Conservation (phyloP, 768 basidiomycete species). For the Lyophyllum decastes region DNA sequence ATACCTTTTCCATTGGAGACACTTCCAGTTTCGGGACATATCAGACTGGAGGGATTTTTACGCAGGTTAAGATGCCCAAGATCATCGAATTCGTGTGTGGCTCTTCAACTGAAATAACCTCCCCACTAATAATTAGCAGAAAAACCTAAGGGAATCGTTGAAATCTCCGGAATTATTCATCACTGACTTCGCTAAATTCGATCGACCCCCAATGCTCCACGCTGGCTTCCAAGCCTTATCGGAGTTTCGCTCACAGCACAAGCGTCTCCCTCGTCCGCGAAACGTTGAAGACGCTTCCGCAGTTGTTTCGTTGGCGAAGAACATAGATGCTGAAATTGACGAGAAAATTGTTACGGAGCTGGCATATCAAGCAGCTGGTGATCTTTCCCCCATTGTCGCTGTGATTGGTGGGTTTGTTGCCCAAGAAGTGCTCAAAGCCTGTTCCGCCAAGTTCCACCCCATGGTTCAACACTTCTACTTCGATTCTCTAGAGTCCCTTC, state of each 20-base stretch:
- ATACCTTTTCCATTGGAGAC: conserved; percentile 96
- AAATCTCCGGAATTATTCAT: conserved; percentile 84
- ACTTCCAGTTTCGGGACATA: conserved; percentile 79
- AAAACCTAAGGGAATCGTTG: conserved; percentile 88
- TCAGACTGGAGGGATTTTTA: conserved; percentile 89
- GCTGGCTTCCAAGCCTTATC: conserved; percentile 94
- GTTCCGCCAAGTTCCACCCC: conserved; percentile 97
- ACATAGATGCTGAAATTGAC: conserved; percentile 71
- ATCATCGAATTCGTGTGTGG: conserved; percentile 85
- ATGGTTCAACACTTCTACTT: conserved; percentile 95
- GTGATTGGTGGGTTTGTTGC: conserved; percentile 98
- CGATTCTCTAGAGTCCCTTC: conserved; percentile 95
- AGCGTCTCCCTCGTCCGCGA: conserved; percentile 78
- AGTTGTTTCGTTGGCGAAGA: conserved; percentile 78
- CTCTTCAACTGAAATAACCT: background rate
- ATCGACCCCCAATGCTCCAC: conserved; percentile 88
- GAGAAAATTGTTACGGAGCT: conserved; percentile 84
- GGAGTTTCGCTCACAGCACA: conserved; percentile 63
- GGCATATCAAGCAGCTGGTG: conserved; percentile 89
- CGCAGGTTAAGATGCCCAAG: conserved; percentile 99
- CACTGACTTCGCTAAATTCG: conserved; percentile 97
- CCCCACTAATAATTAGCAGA: conserved; percentile 48
- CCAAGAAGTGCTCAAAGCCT: conserved; percentile 96
- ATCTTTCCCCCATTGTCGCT: conserved; percentile 86
- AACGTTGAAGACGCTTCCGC: conserved; percentile 77